phyloP scores from a whole-genome alignment of 2,329 filamentous ascomycete genomes.

The Colletotrichum sp. region DNA sequence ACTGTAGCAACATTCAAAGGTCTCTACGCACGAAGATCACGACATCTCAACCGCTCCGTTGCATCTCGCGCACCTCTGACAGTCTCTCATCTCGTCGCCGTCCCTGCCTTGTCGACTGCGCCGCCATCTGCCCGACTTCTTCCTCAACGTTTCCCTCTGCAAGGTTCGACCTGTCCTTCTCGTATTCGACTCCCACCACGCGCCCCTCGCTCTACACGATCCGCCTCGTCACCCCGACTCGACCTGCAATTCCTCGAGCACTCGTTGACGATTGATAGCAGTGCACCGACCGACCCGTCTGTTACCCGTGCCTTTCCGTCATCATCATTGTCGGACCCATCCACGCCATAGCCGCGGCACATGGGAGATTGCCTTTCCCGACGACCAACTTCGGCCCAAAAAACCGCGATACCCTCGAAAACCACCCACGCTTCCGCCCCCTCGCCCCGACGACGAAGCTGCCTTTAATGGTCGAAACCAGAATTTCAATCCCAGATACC shows the following conservation, averaged over 20 bases:
- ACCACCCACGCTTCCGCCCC: not conserved
- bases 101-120: not conserved
- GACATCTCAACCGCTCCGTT: not conserved
- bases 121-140: not conserved
- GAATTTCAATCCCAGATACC: not conserved
- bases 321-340: not conserved
- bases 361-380: slow-evolving; percentile 3
- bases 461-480: not conserved
- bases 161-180: not conserved
- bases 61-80: not conserved
- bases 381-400: not conserved
- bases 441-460: not conserved
- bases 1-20: not conserved
- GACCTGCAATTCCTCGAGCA: not conserved
- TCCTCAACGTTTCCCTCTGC: not conserved
- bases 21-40: not conserved
- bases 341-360: slow-evolving; percentile 1
- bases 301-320: not conserved
- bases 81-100: not conserved
- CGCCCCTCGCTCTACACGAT: not conserved
- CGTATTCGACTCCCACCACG: not conserved
- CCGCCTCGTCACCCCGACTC: not conserved
- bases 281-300: not conserved
- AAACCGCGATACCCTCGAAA: slow-evolving; percentile 14
- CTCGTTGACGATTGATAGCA: not conserved